These are phyloP conservation scores for Sphagnum contortum DNA, from an alignment of 225 moss, liverwort and hornwort genomes.

Conservation along the genomic window DNA sequence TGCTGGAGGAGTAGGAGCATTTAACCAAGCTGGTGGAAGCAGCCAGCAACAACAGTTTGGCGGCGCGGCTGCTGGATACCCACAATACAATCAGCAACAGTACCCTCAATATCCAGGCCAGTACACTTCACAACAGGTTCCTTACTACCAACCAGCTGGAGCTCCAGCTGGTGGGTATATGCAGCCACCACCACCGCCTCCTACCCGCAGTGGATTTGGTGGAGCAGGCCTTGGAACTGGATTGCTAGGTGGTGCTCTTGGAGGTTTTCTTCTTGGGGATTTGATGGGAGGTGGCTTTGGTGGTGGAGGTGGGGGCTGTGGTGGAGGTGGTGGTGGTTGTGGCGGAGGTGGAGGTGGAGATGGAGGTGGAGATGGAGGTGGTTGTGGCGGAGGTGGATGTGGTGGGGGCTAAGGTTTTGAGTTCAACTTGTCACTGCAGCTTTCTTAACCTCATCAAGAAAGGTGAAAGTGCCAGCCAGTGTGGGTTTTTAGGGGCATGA, in stretches of 20 bases:
- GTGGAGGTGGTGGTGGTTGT: background rate
- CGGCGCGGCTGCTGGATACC: too few relatives aligned
- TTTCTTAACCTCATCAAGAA: too few relatives aligned
- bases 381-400: too few relatives aligned
- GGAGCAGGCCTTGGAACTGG: slow-evolving; percentile 17
- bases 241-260: slow-evolving; percentile 7
- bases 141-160: slow-evolving; percentile 8
- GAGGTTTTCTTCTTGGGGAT: slow-evolving; percentile 6
- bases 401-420: too few relatives aligned
- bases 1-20: slow-evolving; percentile 29
- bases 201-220: slow-evolving; percentile 3
- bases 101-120: slow-evolving; percentile 29
- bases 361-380: too few relatives aligned
- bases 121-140: background rate
- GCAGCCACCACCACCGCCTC: slow-evolving; percentile 7
- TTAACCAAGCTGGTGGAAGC: slow-evolving; percentile 16
- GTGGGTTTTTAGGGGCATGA: too few relatives aligned
- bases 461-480: too few relatives aligned
- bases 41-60: slow-evolving; percentile 7
- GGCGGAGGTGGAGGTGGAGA: too few relatives aligned
- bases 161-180: slow-evolving; percentile 32
- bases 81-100: too few relatives aligned
- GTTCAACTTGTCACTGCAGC: too few relatives aligned
- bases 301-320: background rate
- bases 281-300: slow-evolving; percentile 1